Base-by-base conservation (phyloP, 129 eudicot species). In the Flaveria trinervia region DNA sequence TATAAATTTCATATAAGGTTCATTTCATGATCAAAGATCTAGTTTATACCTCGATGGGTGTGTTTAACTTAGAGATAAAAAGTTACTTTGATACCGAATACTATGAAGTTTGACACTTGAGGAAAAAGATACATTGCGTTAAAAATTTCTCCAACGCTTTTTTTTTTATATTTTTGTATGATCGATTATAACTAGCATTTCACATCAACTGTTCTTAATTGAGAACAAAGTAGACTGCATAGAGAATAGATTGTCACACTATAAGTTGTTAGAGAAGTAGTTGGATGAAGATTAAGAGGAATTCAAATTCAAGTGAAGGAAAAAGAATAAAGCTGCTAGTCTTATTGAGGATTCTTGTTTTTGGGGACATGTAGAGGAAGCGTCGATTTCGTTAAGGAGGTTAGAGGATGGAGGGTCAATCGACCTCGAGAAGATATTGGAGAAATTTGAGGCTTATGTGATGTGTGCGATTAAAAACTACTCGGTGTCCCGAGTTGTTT, bases 361-460 rank as follows among this genome's bases (percentile, higher is more conserved):
- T 44, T 84, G 86, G 88, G 91, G 88, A 0, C 75, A 56, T 11
- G 91, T 84, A 1, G 91, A 87, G 78, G 91, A 87, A 66, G 88
- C 86, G 9, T 50, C 62, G 68, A 81, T 82, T 43, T 77, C 54
- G 2, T 77, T 77, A 10, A 10, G 73, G 77, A 45, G 28, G 23
- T 0, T 28, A 81, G 11, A 25, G 33, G 28, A 82, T 39, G 87
- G 60, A 55, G 75, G 75, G 30, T 52, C 43, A 28, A 52, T 5
- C 23, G 6, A 39, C 28, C 48, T 14, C 28, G 2, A 18, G n/a
- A 2, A 70, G 2, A 3, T 4, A n/a, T 20, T 30, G 50, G 25
- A 18, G 79, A 2, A 23, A 13, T 87, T 87, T 82, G 91, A 84
- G 75, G 25, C 8, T 0, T 62, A 82, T 77, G 71, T 79, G 45